A percentile compares a stretch with the other conserved stretches of the same genome.
Conservation (phyloP, 176 grass and related monocot species). For the Phoenix roebelenii region DNA sequence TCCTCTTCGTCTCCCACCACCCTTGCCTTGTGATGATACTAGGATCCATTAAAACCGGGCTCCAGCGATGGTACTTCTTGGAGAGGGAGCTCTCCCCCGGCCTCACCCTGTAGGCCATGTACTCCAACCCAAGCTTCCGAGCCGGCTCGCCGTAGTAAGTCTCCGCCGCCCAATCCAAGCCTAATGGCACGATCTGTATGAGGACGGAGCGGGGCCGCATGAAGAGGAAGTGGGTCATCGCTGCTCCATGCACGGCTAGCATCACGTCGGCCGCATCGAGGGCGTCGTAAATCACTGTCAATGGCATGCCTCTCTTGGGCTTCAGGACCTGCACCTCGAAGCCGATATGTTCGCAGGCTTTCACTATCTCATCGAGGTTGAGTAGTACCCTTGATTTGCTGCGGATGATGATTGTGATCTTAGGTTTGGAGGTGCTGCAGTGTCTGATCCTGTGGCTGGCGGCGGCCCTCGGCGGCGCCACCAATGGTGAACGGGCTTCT, state of each 20-base stretch:
- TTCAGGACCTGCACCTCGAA: slow-evolving; percentile 84
- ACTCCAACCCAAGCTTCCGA: slow-evolving; percentile 55
- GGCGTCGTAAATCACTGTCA: slow-evolving; percentile 42
- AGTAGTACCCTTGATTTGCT: slow-evolving; percentile 63
- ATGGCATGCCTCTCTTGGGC: slow-evolving; percentile 43
- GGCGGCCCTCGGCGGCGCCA: slow-evolving; percentile 20
- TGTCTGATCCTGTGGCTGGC: background rate
- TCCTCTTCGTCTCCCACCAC: slow-evolving; percentile 95
- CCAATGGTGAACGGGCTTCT: too few species aligned
- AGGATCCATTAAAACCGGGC: slow-evolving; percentile 56
- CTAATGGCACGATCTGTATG: slow-evolving; percentile 81
- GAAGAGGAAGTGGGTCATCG: slow-evolving; percentile 90
- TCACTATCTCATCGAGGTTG: slow-evolving; percentile 59
- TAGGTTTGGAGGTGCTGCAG: slow-evolving; percentile 38
- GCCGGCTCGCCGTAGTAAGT: slow-evolving; percentile 89
- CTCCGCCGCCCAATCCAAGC: slow-evolving; percentile 84
- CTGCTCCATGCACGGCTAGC: slow-evolving; percentile 87
- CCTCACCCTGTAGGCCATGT: slow-evolving; percentile 71
- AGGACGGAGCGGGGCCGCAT: slow-evolving; percentile 64
- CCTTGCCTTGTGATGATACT: slow-evolving; percentile 65
- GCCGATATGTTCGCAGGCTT: slow-evolving; percentile 52
- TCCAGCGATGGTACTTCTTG: slow-evolving; percentile 49
- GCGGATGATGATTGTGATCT: slow-evolving; percentile 76
- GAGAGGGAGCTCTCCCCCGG: slow-evolving; percentile 83
- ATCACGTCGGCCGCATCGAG: slow-evolving; percentile 61